Evolutionary conservation across 148 eudicot species (phyloP).

Genomic region (Polygonum aviculare): DNA sequence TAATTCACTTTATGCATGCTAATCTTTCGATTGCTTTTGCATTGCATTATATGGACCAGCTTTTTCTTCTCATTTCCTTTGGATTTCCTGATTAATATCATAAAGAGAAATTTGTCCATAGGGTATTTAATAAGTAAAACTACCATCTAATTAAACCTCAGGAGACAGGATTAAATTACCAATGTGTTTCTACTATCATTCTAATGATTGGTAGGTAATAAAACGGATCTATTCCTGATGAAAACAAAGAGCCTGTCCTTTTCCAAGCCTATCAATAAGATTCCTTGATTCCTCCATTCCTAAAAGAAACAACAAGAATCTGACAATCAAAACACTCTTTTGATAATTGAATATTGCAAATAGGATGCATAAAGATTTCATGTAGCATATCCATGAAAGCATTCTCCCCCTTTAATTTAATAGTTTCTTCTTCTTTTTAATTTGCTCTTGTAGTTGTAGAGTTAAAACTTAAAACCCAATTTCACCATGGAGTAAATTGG

Average conservation of each 20-base stretch:
- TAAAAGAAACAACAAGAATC: slow-evolving; percentile 69
- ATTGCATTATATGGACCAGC: background rate
- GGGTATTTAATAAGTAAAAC: too few relatives aligned
- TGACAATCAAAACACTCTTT: slow-evolving; percentile 49
- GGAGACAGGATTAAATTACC: background rate
- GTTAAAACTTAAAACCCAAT: too few relatives aligned
- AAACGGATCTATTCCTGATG: background rate
- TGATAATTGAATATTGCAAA: slow-evolving; percentile 29
- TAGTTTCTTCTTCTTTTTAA: background rate
- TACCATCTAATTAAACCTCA: background rate
- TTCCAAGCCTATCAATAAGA: slow-evolving; percentile 53
- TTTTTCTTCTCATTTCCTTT: slow-evolving; percentile 12
- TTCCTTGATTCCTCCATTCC: slow-evolving; percentile 71
- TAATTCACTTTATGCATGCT: slow-evolving; percentile 8
- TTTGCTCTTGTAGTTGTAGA: background rate
- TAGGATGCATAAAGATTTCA: slow-evolving; percentile 18
- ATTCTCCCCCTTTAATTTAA: background rate
- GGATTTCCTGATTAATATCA: slow-evolving; percentile 1
- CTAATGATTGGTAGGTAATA: background rate
- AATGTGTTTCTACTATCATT: background rate
- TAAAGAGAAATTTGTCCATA: too few relatives aligned
- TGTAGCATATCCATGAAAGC: background rate
- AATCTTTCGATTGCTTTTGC: slow-evolving; percentile 4
- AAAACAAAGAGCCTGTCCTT: slow-evolving; percentile 12
- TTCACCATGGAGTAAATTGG: too few relatives aligned